Conservation (phyloP, 2,329 filamentous ascomycete species). For the Zasmidium angulare region DNA sequence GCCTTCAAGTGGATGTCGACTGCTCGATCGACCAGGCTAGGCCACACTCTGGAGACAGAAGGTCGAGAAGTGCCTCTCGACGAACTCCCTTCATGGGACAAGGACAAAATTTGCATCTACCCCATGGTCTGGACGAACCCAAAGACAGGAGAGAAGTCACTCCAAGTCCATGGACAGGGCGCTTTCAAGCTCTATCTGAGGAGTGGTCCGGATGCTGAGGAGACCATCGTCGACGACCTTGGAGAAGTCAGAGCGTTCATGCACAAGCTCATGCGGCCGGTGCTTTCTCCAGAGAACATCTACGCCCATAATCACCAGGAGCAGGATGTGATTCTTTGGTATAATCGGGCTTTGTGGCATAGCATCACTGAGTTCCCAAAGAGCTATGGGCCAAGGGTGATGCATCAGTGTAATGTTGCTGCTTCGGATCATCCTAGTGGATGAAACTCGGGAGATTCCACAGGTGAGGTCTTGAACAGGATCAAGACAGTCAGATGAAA, state of each 20-base stretch:
- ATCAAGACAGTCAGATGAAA: too few species aligned
- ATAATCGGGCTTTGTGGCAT: slow-evolving; percentile 16
- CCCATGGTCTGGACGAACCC: slow-evolving; percentile 19
- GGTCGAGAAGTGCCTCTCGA: slow-evolving; percentile 12
- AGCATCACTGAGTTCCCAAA: slow-evolving; percentile 16
- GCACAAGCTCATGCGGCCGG: slow-evolving; percentile 17
- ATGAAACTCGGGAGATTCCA: too few species aligned
- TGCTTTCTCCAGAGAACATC: slow-evolving; percentile 11
- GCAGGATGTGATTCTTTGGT: slow-evolving; percentile 17
- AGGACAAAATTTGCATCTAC: slow-evolving; percentile 14
- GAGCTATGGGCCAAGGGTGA: slow-evolving; percentile 12
- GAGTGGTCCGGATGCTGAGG: slow-evolving; percentile 6
- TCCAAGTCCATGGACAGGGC: slow-evolving; percentile 16
- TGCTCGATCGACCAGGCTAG: slow-evolving; percentile 13
- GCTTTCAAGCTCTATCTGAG: slow-evolving; percentile 14
- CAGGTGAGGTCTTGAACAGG: too few species aligned
- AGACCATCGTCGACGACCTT: slow-evolving; percentile 10
- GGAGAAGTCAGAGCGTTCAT: slow-evolving; percentile 14
- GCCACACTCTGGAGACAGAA: slow-evolving; percentile 15
- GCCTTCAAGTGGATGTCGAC: slow-evolving; percentile 18
- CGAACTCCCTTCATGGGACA: slow-evolving; percentile 10
- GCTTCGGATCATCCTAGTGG: slow-evolving; percentile 10
- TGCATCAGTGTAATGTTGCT: slow-evolving; percentile 18
- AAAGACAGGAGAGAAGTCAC: slow-evolving; percentile 8
- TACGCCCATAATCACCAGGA: slow-evolving; percentile 15